A percentile compares a stretch with the other conserved stretches of the same genome.
Conservation (phyloP, 1,284 basidiomycete species). For the Malassezia psittaci region DNA sequence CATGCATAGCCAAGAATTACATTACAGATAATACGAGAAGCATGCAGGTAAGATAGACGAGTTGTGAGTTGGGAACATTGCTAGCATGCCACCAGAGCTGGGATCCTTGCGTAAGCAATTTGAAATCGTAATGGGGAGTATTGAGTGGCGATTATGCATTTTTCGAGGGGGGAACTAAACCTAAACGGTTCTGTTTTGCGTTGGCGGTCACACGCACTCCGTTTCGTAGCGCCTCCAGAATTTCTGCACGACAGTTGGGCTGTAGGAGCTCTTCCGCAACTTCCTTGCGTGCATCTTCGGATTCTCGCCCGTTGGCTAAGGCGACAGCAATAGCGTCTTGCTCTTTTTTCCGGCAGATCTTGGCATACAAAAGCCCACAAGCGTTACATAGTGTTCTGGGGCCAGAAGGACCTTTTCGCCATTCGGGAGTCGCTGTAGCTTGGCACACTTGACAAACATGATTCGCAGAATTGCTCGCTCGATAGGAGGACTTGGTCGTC, state of each 20-base stretch:
- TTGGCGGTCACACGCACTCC: conserved; percentile 1
- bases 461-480: not conserved
- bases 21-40: too few relatives aligned
- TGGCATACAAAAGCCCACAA: conserved; percentile 23
- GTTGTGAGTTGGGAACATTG: too few relatives aligned
- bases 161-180: too few relatives aligned
- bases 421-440: conserved; percentile 22
- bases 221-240: conserved; percentile 7
- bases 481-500: not conserved
- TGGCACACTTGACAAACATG: conserved; percentile 21
- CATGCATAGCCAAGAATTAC: too few relatives aligned
- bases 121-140: too few relatives aligned
- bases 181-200: not conserved
- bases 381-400: conserved; percentile 25
- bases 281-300: not conserved
- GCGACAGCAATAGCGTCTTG: conserved; percentile 9
- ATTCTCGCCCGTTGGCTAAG: not conserved
- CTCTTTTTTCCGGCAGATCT: conserved; percentile 19
- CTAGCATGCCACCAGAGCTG: too few relatives aligned
- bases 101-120: too few relatives aligned
- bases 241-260: not conserved
- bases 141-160: too few relatives aligned
- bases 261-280: not conserved
- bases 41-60: too few relatives aligned
- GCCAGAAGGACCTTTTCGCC: conserved; percentile 23